phyloP scores from a whole-genome alignment of 306 rosid species.

The Morella rubra region DNA sequence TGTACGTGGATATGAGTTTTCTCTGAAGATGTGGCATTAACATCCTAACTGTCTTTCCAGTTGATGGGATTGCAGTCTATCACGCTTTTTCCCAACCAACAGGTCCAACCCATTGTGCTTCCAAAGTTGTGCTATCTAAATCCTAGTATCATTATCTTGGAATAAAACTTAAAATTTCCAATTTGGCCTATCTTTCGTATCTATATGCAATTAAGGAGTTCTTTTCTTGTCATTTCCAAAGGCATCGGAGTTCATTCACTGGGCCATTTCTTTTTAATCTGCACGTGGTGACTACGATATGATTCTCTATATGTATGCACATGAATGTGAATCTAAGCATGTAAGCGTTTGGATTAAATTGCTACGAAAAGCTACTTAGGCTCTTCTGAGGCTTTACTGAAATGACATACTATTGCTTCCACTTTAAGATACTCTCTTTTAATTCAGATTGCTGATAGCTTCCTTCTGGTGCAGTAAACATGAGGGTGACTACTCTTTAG shows the following conservation, averaged over 20 bases:
- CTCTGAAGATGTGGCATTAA: not conserved
- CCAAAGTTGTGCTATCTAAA: not conserved
- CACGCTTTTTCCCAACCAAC: not conserved
- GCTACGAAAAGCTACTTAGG: not conserved
- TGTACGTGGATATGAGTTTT: not conserved
- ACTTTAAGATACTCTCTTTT: not conserved
- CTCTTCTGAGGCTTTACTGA: not conserved
- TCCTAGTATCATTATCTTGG: not conserved
- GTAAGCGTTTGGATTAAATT: not conserved
- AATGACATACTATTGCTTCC: constrained; percentile 7
- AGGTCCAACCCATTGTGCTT: not conserved
- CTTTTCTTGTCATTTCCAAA: not conserved
- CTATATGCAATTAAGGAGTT: not conserved
- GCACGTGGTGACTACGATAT: not conserved
- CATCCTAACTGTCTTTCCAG: not conserved
- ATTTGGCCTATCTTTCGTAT: not conserved
- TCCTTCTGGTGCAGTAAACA: constrained; percentile 50
- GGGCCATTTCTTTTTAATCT: constrained; percentile 13
- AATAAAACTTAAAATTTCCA: not conserved
- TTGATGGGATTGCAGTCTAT: not conserved
- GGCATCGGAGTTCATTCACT: not conserved
- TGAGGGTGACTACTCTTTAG: constrained; percentile 33
- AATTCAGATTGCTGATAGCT: constrained; percentile 22
- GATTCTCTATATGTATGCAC: not conserved
- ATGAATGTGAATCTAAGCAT: not conserved